Evolutionary conservation across 805 yeast species (phyloP).

Genomic region (Nakazawaea ishiwadae): DNA sequence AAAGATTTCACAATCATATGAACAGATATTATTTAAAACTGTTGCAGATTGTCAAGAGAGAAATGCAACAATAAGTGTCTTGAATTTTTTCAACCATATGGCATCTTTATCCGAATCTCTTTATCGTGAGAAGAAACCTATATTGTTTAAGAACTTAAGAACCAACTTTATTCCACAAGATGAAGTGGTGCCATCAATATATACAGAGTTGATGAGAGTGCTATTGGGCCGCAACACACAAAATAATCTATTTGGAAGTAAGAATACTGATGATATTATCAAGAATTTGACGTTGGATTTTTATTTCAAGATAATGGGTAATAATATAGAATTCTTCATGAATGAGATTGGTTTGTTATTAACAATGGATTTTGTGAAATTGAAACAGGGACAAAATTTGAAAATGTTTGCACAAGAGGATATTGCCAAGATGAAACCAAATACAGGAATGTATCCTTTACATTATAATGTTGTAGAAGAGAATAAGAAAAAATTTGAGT

Average conservation of each 20-base stretch:
- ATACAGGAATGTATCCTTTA: conserved; percentile 6
- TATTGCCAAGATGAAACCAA: not conserved
- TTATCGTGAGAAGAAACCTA: not conserved
- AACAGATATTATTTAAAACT: not conserved
- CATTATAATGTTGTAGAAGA: conserved; percentile 9
- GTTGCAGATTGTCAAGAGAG: not conserved
- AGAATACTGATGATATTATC: not conserved
- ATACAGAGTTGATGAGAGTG: conserved; percentile 5
- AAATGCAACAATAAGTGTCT: not conserved
- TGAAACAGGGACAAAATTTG: not conserved
- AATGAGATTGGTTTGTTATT: conserved; percentile 10
- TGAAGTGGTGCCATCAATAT: not conserved
- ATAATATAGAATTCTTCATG: conserved; percentile 3
- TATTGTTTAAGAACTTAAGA: not conserved
- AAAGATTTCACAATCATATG: not conserved
- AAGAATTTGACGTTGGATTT: conserved; percentile 9
- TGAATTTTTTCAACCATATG: conserved; percentile 10
- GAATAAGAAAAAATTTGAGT: conserved; percentile 3
- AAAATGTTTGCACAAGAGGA: conserved; percentile 7
- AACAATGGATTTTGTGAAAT: conserved; percentile 10
- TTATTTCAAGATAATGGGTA: conserved; percentile 9
- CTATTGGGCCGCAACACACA: not conserved
- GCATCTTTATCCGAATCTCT: conserved; percentile 3
- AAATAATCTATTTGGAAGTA: too few species aligned
- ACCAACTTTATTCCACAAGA: conserved; percentile 1